phyloP scores from a whole-genome alignment of 208 protist genomes.

The Strigomonas culicis region DNA sequence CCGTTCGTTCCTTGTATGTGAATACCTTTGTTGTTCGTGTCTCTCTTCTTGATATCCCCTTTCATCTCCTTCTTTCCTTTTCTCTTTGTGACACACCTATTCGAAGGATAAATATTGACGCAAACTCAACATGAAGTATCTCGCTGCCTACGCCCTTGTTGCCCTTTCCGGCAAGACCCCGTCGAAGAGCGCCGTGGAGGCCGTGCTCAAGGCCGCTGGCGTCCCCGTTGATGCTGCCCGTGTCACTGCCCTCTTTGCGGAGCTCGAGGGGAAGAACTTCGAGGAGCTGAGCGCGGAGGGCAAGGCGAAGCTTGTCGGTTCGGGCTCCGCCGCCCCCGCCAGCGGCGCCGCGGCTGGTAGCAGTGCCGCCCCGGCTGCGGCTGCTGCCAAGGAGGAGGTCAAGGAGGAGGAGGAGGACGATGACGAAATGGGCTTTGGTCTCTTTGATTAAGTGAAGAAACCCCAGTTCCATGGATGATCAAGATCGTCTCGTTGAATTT shows the following conservation, averaged over 20 bases:
- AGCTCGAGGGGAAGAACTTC: conserved; percentile 91
- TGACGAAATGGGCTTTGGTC: conserved; percentile 89
- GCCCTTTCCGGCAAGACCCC: conserved; percentile 80
- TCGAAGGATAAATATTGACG: too few relatives aligned
- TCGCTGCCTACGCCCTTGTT: conserved; percentile 91
- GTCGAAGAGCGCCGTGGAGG: conserved; percentile 77
- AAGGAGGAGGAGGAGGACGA: conserved; percentile 72
- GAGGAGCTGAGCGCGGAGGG: conserved; percentile 83
- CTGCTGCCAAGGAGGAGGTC: conserved; percentile 31
- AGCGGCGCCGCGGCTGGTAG: conserved; percentile 22
- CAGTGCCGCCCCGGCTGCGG: conserved; percentile 33
- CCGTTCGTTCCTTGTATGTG: too few relatives aligned
- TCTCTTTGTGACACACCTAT: too few relatives aligned
- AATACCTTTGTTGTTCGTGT: too few relatives aligned
- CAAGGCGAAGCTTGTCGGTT: conserved; percentile 82
- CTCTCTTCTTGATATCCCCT: too few relatives aligned
- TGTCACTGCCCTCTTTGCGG: conserved; percentile 64
- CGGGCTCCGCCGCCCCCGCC: conserved; percentile 40
- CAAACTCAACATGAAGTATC: conserved; percentile 85
- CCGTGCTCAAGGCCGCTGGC: conserved; percentile 88
- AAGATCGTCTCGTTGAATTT: not conserved
- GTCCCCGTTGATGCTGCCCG: conserved; percentile 65
- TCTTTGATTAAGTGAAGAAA: conserved; percentile 74
- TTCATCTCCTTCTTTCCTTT: too few relatives aligned
- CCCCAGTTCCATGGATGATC: too few relatives aligned